Evolutionary conservation across 192 early-diverging fungal species (phyloP), one percentile per base, ranked within the genome.

Genomic region (Rhizophagus sp.): DNA sequence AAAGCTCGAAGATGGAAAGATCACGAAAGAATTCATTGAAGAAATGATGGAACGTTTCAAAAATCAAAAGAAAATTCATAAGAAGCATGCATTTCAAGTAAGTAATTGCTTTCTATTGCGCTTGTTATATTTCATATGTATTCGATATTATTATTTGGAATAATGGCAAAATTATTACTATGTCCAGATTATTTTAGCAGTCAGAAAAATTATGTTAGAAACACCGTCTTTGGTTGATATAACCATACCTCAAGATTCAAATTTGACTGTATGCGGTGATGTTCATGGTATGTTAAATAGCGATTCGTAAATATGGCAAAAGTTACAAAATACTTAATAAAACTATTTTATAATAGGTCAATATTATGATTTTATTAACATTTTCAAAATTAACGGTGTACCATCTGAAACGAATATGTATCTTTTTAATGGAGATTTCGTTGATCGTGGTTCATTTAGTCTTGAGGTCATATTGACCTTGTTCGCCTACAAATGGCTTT

Each of bases 401-500:
- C 98, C 98, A 7, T 93, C 94, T 1, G 84, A 88, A 25, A 92
- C 86, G 6, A 94, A 96, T 68, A 89, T 91, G 81, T 98, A 97
- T 82, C 87, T 98, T 83, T 98, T 96, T 84, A 98, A 98, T 86
- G 98, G 98, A 72, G 98, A 99, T 82, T 99, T 99, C 90, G 98
- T 99, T 19, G 98, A 99, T 86, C 94, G 98, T 69, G 98, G 98
- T 22, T 96, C 94, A 47, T 99, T 99, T 86, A 97, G 96, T 19
- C 85, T 99, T n/a, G 98, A 99, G 83, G 94, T 96, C 75, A 94
- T 98, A 74, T 81, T 98, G 64, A 92, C 96, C 17, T 90, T 99
- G 70, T 92, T 97, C 67, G 90, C 96, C 13, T 96, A 93, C 87
- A 98, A 98, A 85, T 88, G 92, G 80, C 83, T 98, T 73, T 96